Evolutionary conservation across 306 rosid species (phyloP).

Genomic region (Dalbergia cultrata): DNA sequence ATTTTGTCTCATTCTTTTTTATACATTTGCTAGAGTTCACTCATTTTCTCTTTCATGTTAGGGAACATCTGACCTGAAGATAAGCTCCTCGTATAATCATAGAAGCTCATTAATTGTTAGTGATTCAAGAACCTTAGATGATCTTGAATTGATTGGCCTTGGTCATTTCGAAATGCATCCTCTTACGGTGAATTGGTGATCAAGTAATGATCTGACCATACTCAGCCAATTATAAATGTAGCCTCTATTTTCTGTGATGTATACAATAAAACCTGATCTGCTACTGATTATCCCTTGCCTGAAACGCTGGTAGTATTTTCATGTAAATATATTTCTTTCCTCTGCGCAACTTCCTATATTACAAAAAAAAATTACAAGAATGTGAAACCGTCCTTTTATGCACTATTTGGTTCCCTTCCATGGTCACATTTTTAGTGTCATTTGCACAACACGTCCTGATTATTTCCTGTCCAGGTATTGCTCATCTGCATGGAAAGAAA

Average conservation of each 20-base stretch:
- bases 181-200: neutral
- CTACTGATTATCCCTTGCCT: too few species aligned
- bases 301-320: neutral
- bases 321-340: neutral
- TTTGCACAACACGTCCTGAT: neutral
- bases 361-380: slow-evolving; percentile 10
- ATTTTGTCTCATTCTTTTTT: neutral
- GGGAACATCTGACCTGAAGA: neutral
- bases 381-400: neutral
- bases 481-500: slow-evolving; percentile 68
- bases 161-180: neutral
- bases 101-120: neutral
- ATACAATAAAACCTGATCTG: too few species aligned
- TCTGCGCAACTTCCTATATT: neutral
- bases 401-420: neutral
- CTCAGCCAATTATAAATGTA: too few species aligned
- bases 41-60: neutral
- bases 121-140: neutral
- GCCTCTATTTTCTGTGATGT: too few species aligned
- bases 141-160: neutral
- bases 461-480: slow-evolving; percentile 66
- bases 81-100: neutral
- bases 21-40: neutral
- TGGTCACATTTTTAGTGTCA: neutral
- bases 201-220: neutral